These are phyloP conservation scores for Bryoerythrophyllum caledonicum DNA, from an alignment of 225 moss, liverwort and hornwort genomes.

Conservation along the genomic window DNA sequence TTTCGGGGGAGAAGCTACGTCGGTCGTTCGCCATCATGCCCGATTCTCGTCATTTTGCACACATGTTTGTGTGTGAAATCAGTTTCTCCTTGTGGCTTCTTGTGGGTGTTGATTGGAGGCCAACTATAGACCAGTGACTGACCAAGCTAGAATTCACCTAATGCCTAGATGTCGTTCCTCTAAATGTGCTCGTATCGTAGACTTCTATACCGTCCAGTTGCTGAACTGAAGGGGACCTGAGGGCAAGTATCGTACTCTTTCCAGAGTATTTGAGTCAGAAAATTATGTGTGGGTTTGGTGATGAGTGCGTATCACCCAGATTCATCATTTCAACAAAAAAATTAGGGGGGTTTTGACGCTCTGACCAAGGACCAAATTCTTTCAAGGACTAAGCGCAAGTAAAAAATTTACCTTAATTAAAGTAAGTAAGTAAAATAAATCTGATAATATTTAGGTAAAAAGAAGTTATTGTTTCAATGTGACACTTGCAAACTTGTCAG, in stretches of 20 bases:
- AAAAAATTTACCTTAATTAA: too few species aligned
- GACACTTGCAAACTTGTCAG: too few species aligned
- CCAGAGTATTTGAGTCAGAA: background rate
- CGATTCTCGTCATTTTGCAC: background rate
- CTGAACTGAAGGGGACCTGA: background rate
- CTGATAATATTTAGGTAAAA: too few species aligned
- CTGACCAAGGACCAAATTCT: too few species aligned
- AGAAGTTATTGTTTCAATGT: too few species aligned
- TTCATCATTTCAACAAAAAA: background rate
- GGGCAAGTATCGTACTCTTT: background rate
- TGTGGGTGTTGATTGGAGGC: background rate
- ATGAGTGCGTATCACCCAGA: background rate
- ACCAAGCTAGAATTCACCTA: too few species aligned
- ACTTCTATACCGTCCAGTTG: background rate
- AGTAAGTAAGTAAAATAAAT: too few species aligned
- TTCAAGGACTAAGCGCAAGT: too few species aligned
- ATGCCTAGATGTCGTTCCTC: background rate
- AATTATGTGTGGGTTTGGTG: background rate
- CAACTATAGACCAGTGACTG: too few species aligned
- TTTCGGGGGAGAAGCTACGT: background rate
- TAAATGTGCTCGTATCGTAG: too few species aligned
- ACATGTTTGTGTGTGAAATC: background rate
- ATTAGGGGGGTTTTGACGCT: too few species aligned
- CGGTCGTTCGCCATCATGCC: background rate
- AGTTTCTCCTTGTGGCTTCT: background rate